phyloP scores from a whole-genome alignment of 2,329 filamentous ascomycete species.

The Ophiostoma sp. region DNA sequence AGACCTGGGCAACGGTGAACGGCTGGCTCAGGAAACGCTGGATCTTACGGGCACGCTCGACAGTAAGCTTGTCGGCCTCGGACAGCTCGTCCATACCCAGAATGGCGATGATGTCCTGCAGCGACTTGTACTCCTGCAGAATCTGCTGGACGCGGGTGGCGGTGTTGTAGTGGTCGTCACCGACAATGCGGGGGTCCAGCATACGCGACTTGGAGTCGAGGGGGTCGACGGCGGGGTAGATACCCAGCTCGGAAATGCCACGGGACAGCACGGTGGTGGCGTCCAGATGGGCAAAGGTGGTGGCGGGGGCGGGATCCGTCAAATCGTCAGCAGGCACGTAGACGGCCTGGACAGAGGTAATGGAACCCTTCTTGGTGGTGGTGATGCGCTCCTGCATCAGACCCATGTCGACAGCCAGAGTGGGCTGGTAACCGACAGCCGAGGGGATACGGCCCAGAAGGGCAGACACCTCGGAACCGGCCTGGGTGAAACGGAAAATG shows the following conservation, averaged over 20 bases:
- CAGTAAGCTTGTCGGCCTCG: slow-evolving; percentile 97
- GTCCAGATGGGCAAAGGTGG: slow-evolving; percentile 99
- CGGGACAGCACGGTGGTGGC: slow-evolving; percentile 99
- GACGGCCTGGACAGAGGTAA: slow-evolving; percentile 99
- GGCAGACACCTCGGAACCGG: slow-evolving; percentile 99
- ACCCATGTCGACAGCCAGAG: slow-evolving; percentile 98
- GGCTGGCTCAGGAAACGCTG: slow-evolving; percentile 99
- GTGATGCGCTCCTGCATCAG: slow-evolving; percentile 99
- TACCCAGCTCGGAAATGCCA: slow-evolving; percentile 99
- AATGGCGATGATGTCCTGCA: slow-evolving; percentile 99
- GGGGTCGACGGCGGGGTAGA: slow-evolving; percentile 99
- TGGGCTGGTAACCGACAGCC: slow-evolving; percentile 99
- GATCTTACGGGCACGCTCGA: slow-evolving; percentile 99
- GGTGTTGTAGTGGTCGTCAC: slow-evolving; percentile 94
- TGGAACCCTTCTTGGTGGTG: slow-evolving; percentile 98
- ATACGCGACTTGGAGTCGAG: slow-evolving; percentile 99
- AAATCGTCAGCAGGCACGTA: slow-evolving; percentile 99
- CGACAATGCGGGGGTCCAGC: slow-evolving; percentile 97
- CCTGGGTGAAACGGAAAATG: slow-evolving; percentile 99
- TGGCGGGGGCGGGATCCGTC: slow-evolving; percentile 98
- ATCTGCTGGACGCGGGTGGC: slow-evolving; percentile 97
- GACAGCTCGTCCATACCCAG: slow-evolving; percentile 99
- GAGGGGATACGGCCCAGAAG: slow-evolving; percentile 99
- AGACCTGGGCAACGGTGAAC: slow-evolving; percentile 80
- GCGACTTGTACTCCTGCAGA: slow-evolving; percentile 99